Percentiles rank a stretch among this genome's conserved stretches.
phyloP scores from a whole-genome alignment of 805 yeast genomes.

The Wickerhamiella allomyrinae region DNA sequence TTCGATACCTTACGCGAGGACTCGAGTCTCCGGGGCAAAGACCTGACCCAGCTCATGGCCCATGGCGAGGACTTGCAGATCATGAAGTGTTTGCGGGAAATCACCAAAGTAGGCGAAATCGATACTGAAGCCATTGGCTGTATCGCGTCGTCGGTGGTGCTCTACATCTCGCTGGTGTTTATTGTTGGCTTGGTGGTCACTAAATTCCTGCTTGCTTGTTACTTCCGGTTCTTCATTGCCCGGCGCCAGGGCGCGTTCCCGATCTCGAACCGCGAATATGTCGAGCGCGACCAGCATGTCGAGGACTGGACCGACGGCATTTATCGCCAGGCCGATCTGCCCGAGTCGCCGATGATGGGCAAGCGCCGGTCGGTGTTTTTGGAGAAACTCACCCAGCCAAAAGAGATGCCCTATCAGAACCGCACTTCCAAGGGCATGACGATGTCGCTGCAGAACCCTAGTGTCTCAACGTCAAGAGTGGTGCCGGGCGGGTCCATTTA shows the following conservation, averaged over 20 bases:
- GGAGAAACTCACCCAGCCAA: constrained; percentile 11
- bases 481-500: constrained; percentile 23
- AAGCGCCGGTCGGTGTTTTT: constrained; percentile 14
- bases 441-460: constrained; percentile 23
- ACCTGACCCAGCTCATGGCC: constrained; percentile 60
- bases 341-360: neutral
- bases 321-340: constrained; percentile 22
- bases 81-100: constrained; percentile 74
- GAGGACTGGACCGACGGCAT: constrained; percentile 79
- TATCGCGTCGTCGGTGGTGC: constrained; percentile 74
- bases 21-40: constrained; percentile 53
- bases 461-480: constrained; percentile 20
- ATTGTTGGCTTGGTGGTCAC: constrained; percentile 64
- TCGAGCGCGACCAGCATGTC: constrained; percentile 47
- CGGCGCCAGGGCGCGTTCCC: constrained; percentile 66
- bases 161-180: constrained; percentile 67
- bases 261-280: constrained; percentile 43
- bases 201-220: constrained; percentile 76
- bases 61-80: constrained; percentile 51
- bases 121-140: constrained; percentile 90
- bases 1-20: constrained; percentile 51
- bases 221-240: constrained; percentile 74
- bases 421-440: constrained; percentile 16
- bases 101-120: constrained; percentile 74
- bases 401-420: constrained; percentile 3